Conservation (phyloP, 177 flowering plant genomes). For the Vitis hybrid region DNA sequence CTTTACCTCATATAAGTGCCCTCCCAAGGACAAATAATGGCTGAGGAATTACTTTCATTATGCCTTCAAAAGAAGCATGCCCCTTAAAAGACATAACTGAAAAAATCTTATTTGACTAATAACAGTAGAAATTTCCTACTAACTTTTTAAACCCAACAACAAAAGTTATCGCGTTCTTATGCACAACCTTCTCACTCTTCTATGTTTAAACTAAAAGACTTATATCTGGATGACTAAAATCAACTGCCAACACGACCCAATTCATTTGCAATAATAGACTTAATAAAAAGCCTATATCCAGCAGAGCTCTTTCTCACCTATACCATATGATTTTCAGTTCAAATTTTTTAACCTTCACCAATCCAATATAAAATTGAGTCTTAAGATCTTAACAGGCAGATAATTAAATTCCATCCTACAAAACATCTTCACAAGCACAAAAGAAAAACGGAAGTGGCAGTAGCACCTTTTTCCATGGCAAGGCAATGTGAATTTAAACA, state of each 20-base stretch:
- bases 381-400: too few relatives aligned
- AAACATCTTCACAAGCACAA: too few relatives aligned
- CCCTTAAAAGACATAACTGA: not conserved
- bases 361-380: too few relatives aligned
- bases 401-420: too few relatives aligned
- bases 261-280: not conserved
- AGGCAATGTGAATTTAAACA: not conserved
- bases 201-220: not conserved
- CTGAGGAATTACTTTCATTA: too few relatives aligned
- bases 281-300: not conserved
- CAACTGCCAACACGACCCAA: not conserved
- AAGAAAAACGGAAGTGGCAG: too few relatives aligned
- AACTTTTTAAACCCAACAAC: not conserved
- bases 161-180: not conserved
- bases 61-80: too few relatives aligned
- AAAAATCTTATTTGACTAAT: not conserved
- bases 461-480: not conserved
- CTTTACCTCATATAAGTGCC: not conserved
- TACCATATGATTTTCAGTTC: too few relatives aligned
- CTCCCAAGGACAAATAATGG: too few relatives aligned
- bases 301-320: not conserved
- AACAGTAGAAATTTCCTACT: not conserved
- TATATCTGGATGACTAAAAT: not conserved
- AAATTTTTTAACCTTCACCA: too few relatives aligned
- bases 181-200: not conserved